Percentiles rank a stretch among this genome's conserved stretches.
Evolutionary conservation across 495 filamentous ascomycete species (phyloP).

Genomic region (Podospora tetraspora): DNA sequence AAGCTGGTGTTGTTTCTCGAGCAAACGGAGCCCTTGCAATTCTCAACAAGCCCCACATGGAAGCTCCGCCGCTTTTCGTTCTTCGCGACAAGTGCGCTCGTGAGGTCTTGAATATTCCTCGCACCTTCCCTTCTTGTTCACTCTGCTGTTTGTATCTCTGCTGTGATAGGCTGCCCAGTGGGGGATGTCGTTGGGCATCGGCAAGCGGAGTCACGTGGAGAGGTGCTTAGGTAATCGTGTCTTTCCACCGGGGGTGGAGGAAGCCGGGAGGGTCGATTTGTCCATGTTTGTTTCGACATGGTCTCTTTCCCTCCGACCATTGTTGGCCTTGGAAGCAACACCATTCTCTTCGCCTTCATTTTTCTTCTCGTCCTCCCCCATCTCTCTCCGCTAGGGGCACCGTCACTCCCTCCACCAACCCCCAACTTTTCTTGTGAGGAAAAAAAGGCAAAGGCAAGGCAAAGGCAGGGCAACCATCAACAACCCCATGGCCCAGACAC

Average conservation of each 20-base stretch:
- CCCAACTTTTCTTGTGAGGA: background rate
- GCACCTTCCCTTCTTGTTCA: constrained; percentile 29
- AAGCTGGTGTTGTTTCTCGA: constrained; percentile 21
- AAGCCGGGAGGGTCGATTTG: background rate
- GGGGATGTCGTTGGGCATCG: constrained; percentile 1
- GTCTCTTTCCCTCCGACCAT: background rate
- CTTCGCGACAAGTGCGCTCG: background rate
- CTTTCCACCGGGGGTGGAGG: background rate
- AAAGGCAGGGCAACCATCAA: too few species aligned
- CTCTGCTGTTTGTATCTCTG: constrained; percentile 18
- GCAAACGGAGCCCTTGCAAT: constrained; percentile 24
- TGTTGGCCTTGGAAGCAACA: background rate
- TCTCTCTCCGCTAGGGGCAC: background rate
- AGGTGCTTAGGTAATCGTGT: background rate
- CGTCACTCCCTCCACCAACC: background rate
- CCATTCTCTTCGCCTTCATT: background rate
- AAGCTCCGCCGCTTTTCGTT: constrained; percentile 9
- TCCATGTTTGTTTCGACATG: background rate
- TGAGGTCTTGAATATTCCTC: constrained; percentile 12
- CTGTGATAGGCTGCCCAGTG: background rate
- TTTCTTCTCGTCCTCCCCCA: background rate
- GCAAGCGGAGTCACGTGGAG: background rate
- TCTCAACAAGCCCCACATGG: constrained; percentile 30
- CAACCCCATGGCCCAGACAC: constrained; percentile 2
- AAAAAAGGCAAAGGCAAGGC: too few species aligned